Conservation (phyloP, 2,329 filamentous ascomycete genomes). For the Fusarium sulawesiense region DNA sequence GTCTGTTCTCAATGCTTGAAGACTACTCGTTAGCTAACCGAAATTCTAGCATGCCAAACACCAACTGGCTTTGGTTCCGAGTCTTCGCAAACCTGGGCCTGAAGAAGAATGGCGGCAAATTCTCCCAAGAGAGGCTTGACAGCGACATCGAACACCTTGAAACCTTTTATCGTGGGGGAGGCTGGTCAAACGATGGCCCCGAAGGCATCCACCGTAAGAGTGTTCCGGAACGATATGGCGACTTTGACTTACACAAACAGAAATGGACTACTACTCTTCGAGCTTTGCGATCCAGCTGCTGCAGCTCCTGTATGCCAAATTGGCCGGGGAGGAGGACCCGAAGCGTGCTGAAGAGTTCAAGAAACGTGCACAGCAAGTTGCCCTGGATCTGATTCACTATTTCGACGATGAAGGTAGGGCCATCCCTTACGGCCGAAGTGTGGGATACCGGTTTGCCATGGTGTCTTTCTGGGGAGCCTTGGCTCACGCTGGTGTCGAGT, state of each 20-base stretch:
- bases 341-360: slow-evolving; percentile 76
- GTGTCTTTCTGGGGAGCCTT: slow-evolving; percentile 85
- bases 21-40: slow-evolving; percentile 12
- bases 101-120: slow-evolving; percentile 78
- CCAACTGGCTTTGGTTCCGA: slow-evolving; percentile 82
- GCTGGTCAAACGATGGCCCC: slow-evolving; percentile 86
- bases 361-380: slow-evolving; percentile 72
- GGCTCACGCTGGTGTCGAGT: slow-evolving; percentile 79
- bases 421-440: slow-evolving; percentile 80
- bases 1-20: slow-evolving; percentile 48
- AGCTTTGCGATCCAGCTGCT: slow-evolving; percentile 86
- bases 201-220: slow-evolving; percentile 74
- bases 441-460: slow-evolving; percentile 88
- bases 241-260: slow-evolving; percentile 46
- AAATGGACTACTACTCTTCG: slow-evolving; percentile 88
- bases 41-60: slow-evolving; percentile 72
- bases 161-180: slow-evolving; percentile 83
- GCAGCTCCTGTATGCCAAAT: slow-evolving; percentile 79
- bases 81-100: slow-evolving; percentile 85
- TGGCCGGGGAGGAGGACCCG: slow-evolving; percentile 75
- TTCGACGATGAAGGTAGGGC: slow-evolving; percentile 77
- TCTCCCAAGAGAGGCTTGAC: slow-evolving; percentile 75
- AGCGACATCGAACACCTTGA: slow-evolving; percentile 82
- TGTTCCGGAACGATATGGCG: neutral
- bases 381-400: slow-evolving; percentile 79